Percentiles rank a stretch among this genome's conserved stretches.
Conservation (phyloP, 1,284 basidiomycete species). For the Termitomyces sp. region DNA sequence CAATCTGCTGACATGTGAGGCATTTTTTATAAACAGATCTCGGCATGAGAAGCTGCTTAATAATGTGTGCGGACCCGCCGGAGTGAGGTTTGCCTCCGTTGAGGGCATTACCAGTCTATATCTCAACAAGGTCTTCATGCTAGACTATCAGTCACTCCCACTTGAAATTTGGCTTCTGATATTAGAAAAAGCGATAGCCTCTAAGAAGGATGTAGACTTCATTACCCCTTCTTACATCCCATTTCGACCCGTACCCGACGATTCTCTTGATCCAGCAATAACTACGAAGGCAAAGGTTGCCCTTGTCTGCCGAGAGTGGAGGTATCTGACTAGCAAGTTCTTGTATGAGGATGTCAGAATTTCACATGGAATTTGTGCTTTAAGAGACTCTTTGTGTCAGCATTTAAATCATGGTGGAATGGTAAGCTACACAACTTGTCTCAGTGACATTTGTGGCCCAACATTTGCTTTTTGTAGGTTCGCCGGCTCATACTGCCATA, state of each 20-base stretch:
- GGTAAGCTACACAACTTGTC: slow-evolving; percentile 25
- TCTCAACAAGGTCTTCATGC: slow-evolving; percentile 8
- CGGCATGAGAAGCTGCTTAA: too few species aligned
- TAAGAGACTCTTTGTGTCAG: slow-evolving; percentile 23
- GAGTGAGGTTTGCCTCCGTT: too few species aligned
- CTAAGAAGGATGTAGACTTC: slow-evolving; percentile 18
- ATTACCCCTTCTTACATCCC: slow-evolving; percentile 32
- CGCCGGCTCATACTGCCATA: slow-evolving; percentile 57
- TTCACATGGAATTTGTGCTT: slow-evolving; percentile 23
- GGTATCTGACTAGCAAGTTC: slow-evolving; percentile 34
- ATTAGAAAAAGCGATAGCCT: slow-evolving; percentile 38
- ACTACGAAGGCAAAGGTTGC: slow-evolving; percentile 37
- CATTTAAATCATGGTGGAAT: slow-evolving; percentile 26
- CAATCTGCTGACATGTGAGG: too few species aligned
- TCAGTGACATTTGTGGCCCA: not conserved
- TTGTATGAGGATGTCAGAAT: slow-evolving; percentile 54
- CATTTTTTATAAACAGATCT: too few species aligned
- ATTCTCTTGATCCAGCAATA: slow-evolving; percentile 21
- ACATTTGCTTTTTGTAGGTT: slow-evolving; percentile 30
- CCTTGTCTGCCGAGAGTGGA: slow-evolving; percentile 55
- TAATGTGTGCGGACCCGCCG: too few species aligned
- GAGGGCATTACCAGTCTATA: too few species aligned
- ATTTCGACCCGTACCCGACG: slow-evolving; percentile 32
- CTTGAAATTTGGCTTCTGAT: slow-evolving; percentile 48
- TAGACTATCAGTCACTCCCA: slow-evolving; percentile 30